These are phyloP conservation scores for Ceratocystis colombiana DNA, from an alignment of 2,329 filamentous ascomycete species.

Conservation along the genomic window DNA sequence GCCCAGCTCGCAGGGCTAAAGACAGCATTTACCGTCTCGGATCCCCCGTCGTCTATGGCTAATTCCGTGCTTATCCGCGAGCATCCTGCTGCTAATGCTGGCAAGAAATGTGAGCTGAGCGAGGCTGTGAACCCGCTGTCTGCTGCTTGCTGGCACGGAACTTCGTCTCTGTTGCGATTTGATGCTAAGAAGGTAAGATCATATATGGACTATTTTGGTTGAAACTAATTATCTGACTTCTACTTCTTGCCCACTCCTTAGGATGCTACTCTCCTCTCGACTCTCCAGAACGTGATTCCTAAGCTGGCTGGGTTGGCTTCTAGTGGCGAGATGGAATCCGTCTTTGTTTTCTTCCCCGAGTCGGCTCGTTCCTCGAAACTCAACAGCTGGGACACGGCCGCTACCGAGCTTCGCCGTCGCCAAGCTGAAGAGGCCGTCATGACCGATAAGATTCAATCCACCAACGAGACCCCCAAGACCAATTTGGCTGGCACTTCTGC, in stretches of 20 bases:
- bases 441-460: constrained; percentile 24
- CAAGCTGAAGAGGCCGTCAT: constrained; percentile 31
- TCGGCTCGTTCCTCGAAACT: constrained; percentile 34
- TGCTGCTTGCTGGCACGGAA: constrained; percentile 38
- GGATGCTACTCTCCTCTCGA: constrained; percentile 37
- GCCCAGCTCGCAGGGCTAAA: constrained; percentile 30
- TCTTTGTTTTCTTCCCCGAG: constrained; percentile 46
- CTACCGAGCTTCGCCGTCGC: constrained; percentile 40
- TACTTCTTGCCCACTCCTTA: constrained; percentile 27
- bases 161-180: constrained; percentile 38
- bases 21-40: constrained; percentile 41
- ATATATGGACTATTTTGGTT: neutral
- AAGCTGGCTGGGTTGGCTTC: constrained; percentile 40
- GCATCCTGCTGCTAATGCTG: constrained; percentile 36
- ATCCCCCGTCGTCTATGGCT: constrained; percentile 37
- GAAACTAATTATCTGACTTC: neutral
- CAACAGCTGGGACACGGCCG: constrained; percentile 36
- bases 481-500: constrained; percentile 25
- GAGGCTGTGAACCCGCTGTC: constrained; percentile 38
- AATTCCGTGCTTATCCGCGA: constrained; percentile 37
- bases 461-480: constrained; percentile 22
- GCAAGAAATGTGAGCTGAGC: constrained; percentile 35
- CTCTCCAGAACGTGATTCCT: constrained; percentile 38
- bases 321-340: constrained; percentile 45
- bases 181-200: constrained; percentile 37